These are phyloP conservation scores for Emericellopsis cladophorae DNA, from an alignment of 2,329 filamentous ascomycete species.

Conservation along the genomic window DNA sequence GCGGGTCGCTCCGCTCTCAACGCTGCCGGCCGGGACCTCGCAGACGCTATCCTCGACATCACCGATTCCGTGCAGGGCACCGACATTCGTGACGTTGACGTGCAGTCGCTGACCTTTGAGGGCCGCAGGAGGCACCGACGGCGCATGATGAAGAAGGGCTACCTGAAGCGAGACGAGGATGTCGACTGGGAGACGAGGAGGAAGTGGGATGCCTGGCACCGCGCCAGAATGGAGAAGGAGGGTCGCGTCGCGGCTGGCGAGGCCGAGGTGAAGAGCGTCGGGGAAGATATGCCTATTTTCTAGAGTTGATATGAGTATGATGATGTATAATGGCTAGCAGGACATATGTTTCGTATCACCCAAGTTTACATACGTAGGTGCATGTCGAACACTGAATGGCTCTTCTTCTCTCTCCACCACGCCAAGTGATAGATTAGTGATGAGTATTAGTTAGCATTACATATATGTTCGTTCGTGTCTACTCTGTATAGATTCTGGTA, in stretches of 20 bases:
- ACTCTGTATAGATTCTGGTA: no score
- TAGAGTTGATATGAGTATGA: no score
- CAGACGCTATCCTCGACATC: constrained; percentile 34
- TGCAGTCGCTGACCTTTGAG: constrained; percentile 29
- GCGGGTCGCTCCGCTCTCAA: constrained; percentile 25
- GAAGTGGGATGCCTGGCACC: constrained; percentile 31
- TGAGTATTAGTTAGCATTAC: no score
- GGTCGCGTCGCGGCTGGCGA: constrained; percentile 5
- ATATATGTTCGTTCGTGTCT: no score
- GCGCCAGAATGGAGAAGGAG: constrained; percentile 1
- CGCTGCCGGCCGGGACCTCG: constrained; percentile 26
- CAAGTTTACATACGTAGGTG: no score
- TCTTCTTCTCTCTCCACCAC: no score
- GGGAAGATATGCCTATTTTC: constrained; percentile 13
- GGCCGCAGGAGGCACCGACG: constrained; percentile 34
- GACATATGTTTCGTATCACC: no score
- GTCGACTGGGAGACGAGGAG: constrained; percentile 24
- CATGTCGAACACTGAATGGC: no score
- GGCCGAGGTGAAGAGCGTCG: constrained; percentile 18
- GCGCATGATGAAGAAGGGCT: constrained; percentile 34
- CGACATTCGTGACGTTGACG: constrained; percentile 29
- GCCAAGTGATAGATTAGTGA: no score
- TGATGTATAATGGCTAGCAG: no score
- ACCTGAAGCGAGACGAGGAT: constrained; percentile 16
- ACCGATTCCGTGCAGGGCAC: constrained; percentile 30